Evolutionary conservation across 2,329 filamentous ascomycete species (phyloP).

Genomic region (Aulographum hederae): DNA sequence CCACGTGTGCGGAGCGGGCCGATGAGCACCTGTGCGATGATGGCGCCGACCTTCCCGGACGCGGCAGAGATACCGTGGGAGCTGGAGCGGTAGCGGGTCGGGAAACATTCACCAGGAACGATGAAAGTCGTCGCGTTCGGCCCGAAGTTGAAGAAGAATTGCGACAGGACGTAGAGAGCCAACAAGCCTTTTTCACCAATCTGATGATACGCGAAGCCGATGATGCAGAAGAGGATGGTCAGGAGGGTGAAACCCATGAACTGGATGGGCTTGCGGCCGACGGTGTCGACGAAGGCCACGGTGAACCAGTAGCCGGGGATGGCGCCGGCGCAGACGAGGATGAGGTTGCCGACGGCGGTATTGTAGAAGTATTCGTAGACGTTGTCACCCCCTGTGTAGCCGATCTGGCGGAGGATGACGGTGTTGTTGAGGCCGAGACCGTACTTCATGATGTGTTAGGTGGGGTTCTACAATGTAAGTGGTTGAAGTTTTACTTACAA

Average conservation of each 20-base stretch:
- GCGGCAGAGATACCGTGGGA: conserved; percentile 19
- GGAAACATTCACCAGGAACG: conserved; percentile 19
- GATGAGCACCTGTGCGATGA: conserved; percentile 30
- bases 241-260: conserved; percentile 9
- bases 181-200: conserved; percentile 11
- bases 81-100: conserved; percentile 17
- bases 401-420: conserved; percentile 14
- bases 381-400: conserved; percentile 13
- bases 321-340: conserved; percentile 13
- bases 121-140: conserved; percentile 19
- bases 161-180: conserved; percentile 12
- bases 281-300: conserved; percentile 10
- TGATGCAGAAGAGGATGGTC: conserved; percentile 12
- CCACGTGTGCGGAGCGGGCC: conserved; percentile 35
- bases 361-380: conserved; percentile 16
- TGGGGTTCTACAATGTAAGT: no score
- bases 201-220: conserved; percentile 12
- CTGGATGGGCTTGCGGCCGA: conserved; percentile 10
- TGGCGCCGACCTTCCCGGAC: conserved; percentile 18
- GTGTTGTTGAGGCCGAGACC: conserved; percentile 18
- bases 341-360: conserved; percentile 17
- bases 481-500: no score
- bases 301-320: conserved; percentile 13
- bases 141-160: conserved; percentile 12
- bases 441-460: no score